These are phyloP conservation scores for Penicillium sp. DNA, from an alignment of 2,329 filamentous ascomycete species.

Conservation along the genomic window DNA sequence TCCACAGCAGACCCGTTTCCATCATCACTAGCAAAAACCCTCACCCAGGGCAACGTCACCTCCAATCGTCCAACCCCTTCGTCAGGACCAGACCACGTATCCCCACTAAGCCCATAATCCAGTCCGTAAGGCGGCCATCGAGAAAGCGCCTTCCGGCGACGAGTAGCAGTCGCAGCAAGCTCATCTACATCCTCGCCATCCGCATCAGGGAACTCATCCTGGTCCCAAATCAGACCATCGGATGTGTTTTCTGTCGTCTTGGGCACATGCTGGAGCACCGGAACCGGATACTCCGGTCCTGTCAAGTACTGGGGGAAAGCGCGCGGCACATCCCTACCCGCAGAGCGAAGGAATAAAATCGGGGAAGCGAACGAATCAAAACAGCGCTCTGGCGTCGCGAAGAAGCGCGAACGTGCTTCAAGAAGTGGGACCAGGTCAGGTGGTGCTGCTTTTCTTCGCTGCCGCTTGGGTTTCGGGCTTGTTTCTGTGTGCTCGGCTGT, in stretches of 20 bases:
- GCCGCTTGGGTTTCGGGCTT: not conserved
- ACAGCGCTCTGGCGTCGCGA: conserved; percentile 40
- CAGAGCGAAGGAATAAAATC: conserved; percentile 44
- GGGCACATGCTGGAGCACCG: conserved; percentile 25
- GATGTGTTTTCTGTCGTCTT: not conserved
- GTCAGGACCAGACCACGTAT: conserved; percentile 13
- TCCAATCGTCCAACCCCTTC: conserved; percentile 28
- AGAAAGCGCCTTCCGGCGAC: conserved; percentile 39
- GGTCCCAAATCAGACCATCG: conserved; percentile 5
- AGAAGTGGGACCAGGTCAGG: conserved; percentile 39
- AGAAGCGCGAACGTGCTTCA: conserved; percentile 37
- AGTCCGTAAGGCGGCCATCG: conserved; percentile 44
- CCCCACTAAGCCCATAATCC: conserved; percentile 32
- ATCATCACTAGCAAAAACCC: conserved; percentile 23
- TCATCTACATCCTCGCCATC: conserved; percentile 5
- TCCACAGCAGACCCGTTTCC: not conserved
- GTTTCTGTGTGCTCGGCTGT: too few species aligned
- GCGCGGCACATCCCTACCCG: conserved; percentile 42
- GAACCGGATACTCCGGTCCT: conserved; percentile 37
- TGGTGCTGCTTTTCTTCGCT: conserved; percentile 20
- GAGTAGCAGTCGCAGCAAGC: conserved; percentile 12
- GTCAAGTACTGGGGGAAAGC: conserved; percentile 36
- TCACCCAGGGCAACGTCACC: conserved; percentile 36
- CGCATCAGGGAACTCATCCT: conserved; percentile 8
- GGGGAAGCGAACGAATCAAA: conserved; percentile 50